Conservation (phyloP, 768 basidiomycete species). For the Mycena olivaceomarginata region DNA sequence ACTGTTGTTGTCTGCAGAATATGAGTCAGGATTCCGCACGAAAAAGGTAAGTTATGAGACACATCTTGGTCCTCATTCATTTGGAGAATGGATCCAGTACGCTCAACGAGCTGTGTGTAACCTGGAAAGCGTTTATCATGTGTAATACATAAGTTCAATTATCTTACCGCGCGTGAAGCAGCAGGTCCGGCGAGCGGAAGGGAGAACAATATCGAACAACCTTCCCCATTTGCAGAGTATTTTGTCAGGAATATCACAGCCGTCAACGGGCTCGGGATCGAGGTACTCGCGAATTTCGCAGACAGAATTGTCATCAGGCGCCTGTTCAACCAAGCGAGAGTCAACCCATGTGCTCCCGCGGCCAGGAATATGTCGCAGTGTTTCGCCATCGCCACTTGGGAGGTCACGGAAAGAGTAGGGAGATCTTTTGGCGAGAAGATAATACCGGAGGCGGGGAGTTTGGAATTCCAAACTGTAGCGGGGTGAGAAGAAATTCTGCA, state of each 20-base stretch:
- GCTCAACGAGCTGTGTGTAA: conserved; percentile 86
- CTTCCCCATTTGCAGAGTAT: conserved; percentile 85
- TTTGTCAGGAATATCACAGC: conserved; percentile 71
- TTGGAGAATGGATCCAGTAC: conserved; percentile 87
- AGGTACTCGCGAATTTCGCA: conserved; percentile 36
- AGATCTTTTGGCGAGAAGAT: conserved; percentile 73
- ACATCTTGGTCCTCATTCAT: conserved; percentile 82
- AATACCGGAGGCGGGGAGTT: conserved; percentile 90
- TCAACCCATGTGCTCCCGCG: conserved; percentile 51
- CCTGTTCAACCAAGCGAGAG: conserved; percentile 8
- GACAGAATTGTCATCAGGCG: conserved; percentile 11
- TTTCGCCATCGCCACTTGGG: conserved; percentile 37
- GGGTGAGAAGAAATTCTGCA: conserved; percentile 81
- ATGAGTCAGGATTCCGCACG: conserved; percentile 45
- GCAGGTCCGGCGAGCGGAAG: conserved; percentile 77
- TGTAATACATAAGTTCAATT: conserved; percentile 13
- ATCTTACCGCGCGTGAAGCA: conserved; percentile 86
- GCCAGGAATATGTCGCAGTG: conserved; percentile 75
- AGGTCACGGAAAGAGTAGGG: conserved; percentile 61
- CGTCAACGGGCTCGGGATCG: conserved; percentile 27
- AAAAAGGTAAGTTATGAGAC: conserved; percentile 43
- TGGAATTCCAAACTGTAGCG: conserved; percentile 87
- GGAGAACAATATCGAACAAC: conserved; percentile 86
- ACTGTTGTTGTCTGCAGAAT: conserved; percentile 64
- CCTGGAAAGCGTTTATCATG: conserved; percentile 60